These are phyloP conservation scores for Oxalis stricta DNA, from an alignment of 441 rosid species.

Conservation along the genomic window DNA sequence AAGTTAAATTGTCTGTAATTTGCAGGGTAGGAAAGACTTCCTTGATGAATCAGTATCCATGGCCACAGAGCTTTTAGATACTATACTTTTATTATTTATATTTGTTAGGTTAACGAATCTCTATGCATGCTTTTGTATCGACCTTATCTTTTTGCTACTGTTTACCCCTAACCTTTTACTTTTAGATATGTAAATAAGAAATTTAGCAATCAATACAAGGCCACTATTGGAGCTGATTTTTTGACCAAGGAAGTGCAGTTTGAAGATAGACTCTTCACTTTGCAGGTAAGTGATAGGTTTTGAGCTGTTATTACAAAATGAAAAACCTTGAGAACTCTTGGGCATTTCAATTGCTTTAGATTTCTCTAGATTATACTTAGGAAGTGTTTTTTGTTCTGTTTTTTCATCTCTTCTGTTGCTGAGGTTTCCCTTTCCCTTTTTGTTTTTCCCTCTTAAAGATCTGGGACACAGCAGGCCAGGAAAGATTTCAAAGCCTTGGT, in stretches of 20 bases:
- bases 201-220: constrained; percentile 73
- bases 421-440: neutral
- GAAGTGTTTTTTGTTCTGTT: neutral
- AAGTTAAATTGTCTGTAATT: constrained; percentile 5
- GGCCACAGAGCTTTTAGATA: neutral
- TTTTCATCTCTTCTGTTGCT: neutral
- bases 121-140: too few relatives aligned
- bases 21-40: constrained; percentile 77
- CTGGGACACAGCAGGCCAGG: constrained; percentile 88
- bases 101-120: neutral
- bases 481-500: constrained; percentile 75
- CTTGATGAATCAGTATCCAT: constrained; percentile 76
- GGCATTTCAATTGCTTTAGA: too few relatives aligned
- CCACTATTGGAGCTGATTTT: constrained; percentile 67
- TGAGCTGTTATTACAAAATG: too few relatives aligned
- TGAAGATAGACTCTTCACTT: constrained; percentile 67
- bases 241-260: constrained; percentile 66
- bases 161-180: constrained; percentile 19
- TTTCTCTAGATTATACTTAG: neutral
- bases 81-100: neutral
- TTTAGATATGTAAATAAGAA: constrained; percentile 67
- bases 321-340: too few relatives aligned
- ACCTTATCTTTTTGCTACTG: constrained; percentile 4
- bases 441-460: constrained; percentile 36
- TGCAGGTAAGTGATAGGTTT: constrained; percentile 38